phyloP scores from a whole-genome alignment of 257 asterid species.

The Orobanche coerulescens region DNA sequence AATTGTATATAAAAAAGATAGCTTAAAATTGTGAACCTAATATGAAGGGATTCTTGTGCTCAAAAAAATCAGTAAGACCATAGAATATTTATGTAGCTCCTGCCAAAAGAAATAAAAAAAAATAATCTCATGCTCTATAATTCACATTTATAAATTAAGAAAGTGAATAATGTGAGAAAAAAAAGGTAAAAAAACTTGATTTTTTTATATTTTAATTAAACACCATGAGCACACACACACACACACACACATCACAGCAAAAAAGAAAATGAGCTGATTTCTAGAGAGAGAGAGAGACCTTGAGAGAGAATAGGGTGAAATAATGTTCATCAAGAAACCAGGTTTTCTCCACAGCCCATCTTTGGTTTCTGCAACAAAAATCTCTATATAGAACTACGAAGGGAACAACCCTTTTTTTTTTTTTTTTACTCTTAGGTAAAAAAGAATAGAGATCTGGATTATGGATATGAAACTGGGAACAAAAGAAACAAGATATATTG shows the following conservation, averaged over 20 bases:
- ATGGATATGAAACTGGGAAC: conserved; percentile 5
- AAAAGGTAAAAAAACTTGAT: no score
- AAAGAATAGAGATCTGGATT: conserved; percentile 17
- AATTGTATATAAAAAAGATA: no score
- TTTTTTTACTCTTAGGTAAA: neutral
- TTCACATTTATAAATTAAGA: no score
- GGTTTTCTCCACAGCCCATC: conserved; percentile 32
- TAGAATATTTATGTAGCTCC: no score
- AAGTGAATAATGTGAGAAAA: no score
- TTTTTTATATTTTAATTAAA: no score
- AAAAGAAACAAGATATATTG: conserved; percentile 23
- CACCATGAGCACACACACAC: conserved; percentile 22
- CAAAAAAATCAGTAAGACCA: no score
- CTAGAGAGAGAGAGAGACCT: neutral
- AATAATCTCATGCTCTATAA: no score
- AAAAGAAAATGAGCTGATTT: neutral
- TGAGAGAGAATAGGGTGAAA: conserved; percentile 10
- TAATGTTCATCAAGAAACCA: conserved; percentile 30
- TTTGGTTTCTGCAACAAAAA: conserved; percentile 15
- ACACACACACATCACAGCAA: no score
- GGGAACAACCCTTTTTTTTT: neutral
- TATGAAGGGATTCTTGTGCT: no score
- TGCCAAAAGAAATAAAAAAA: no score
- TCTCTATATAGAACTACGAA: neutral
- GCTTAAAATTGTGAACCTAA: no score